Percentiles rank a stretch among this genome's conserved stretches.
Conservation (phyloP, 805 yeast species). For the Candida caryicola region DNA sequence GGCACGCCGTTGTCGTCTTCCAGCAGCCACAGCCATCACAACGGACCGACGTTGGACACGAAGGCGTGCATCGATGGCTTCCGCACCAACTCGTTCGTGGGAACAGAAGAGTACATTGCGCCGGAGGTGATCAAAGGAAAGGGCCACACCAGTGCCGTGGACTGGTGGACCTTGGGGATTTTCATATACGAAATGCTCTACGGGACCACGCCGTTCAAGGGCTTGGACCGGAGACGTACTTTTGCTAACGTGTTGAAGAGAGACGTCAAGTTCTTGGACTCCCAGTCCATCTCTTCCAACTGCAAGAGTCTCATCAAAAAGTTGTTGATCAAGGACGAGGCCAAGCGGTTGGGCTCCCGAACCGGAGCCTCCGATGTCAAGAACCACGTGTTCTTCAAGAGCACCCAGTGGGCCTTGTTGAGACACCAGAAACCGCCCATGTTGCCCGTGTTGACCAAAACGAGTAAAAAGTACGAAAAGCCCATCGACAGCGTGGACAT, state of each 20-base stretch:
- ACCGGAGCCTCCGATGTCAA: conserved; percentile 95
- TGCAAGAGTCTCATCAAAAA: conserved; percentile 82
- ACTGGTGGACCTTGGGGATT: conserved; percentile 99
- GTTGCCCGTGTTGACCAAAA: conserved; percentile 70
- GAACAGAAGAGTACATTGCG: conserved; percentile 97
- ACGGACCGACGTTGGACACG: conserved; percentile 67
- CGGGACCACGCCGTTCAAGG: conserved; percentile 97
- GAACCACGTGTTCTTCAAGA: conserved; percentile 86
- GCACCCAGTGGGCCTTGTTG: conserved; percentile 90
- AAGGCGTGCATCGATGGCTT: conserved; percentile 94
- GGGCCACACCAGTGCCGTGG: conserved; percentile 97
- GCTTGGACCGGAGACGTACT: conserved; percentile 81
- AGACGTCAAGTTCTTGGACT: conserved; percentile 78
- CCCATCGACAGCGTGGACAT: conserved; percentile 13
- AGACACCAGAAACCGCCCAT: conserved; percentile 94
- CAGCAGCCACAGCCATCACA: conserved; percentile 31
- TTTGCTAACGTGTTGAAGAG: conserved; percentile 82
- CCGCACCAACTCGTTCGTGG: conserved; percentile 96
- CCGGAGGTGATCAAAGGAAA: conserved; percentile 97
- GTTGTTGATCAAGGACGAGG: conserved; percentile 83
- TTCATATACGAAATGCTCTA: conserved; percentile 90
- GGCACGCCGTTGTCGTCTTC: conserved; percentile 12
- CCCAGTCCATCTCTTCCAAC: conserved; percentile 60
- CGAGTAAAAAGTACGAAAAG: conserved; percentile 12
- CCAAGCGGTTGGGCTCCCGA: conserved; percentile 82